Conservation (phyloP, 2,329 filamentous ascomycete species). For the Cercospora nicotianae region DNA sequence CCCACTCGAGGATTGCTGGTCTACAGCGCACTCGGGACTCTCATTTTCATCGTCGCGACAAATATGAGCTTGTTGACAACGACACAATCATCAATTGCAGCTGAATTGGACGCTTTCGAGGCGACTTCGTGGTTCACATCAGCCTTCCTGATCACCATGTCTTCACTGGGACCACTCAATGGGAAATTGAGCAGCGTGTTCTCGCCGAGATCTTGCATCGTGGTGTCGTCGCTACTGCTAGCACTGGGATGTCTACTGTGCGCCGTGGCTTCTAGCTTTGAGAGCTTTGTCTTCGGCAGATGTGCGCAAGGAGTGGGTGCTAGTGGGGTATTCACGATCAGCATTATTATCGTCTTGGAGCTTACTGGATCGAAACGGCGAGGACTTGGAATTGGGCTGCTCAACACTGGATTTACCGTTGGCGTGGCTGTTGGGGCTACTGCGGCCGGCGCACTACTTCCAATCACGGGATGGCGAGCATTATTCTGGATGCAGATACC, state of each 20-base stretch:
- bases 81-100: slow-evolving; percentile 73
- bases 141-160: slow-evolving; percentile 66
- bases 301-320: slow-evolving; percentile 67
- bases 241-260: slow-evolving; percentile 65
- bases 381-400: slow-evolving; percentile 71
- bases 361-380: slow-evolving; percentile 65
- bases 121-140: slow-evolving; percentile 79
- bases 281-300: slow-evolving; percentile 67
- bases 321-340: slow-evolving; percentile 70
- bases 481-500: slow-evolving; percentile 74
- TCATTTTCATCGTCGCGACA: slow-evolving; percentile 48
- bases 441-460: slow-evolving; percentile 65
- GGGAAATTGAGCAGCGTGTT: slow-evolving; percentile 75
- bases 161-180: slow-evolving; percentile 64
- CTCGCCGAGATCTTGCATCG: slow-evolving; percentile 64
- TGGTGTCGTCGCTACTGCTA: slow-evolving; percentile 61
- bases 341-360: slow-evolving; percentile 75
- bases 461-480: slow-evolving; percentile 67
- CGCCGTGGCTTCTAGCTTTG: slow-evolving; percentile 59
- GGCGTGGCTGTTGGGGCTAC: slow-evolving; percentile 72
- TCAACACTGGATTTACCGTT: slow-evolving; percentile 71
- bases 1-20: slow-evolving; percentile 23
- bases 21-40: slow-evolving; percentile 31
- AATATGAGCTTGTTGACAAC: slow-evolving; percentile 83
- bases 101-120: slow-evolving; percentile 71